Evolutionary conservation across 495 filamentous ascomycete genomes (phyloP), one percentile per base, ranked within the genome.

Genomic region (Aspergillus haitiensis): DNA sequence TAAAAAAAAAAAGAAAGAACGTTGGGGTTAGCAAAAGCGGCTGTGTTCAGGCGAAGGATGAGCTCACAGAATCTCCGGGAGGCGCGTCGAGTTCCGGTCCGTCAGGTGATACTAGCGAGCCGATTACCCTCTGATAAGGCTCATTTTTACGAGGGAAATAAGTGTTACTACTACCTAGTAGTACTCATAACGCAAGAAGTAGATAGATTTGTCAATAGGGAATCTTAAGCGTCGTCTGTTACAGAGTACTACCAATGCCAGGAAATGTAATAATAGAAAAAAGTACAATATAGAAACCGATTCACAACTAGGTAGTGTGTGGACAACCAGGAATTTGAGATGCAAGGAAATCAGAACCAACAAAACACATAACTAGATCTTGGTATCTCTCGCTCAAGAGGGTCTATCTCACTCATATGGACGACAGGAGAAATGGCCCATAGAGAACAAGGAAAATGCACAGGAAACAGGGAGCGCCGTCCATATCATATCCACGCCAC

Each of bases 311-410:
- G 46, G 42, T 27, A 27, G 3, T 27, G 3, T 27, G 21, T 1
- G 33, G 48, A 51, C 48, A 52, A 32, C 49, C 39, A 52, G 48
- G 49, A 15, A 31, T 52, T 47, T 52, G 36, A 40, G 52, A 13
- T 15, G n/a, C 50, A 55, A 46, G 54, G 31, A 56, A 57, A 47
- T 64, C 55, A 36, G 61, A 49, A 65, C 64, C 64, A 67, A 21
- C 50, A 54, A 59, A 63, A 55, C 52, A 56, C 45, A 55, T 56
- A 60, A 70, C 67, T 73, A 72, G 66, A 72, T 70, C 68, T 69
- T 77, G 76, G 74, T 78, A 78, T 79, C 76, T 74, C 73, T 73
- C 67, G 74, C 75, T 74, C 70, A 72, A 69, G 60, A 66, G 66
- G 65, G 67, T 79, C 76, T 77, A 78, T 78, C 67, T 76, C 71